Evolutionary conservation across 768 basidiomycete species (phyloP).

Genomic region (Trametes elegans): DNA sequence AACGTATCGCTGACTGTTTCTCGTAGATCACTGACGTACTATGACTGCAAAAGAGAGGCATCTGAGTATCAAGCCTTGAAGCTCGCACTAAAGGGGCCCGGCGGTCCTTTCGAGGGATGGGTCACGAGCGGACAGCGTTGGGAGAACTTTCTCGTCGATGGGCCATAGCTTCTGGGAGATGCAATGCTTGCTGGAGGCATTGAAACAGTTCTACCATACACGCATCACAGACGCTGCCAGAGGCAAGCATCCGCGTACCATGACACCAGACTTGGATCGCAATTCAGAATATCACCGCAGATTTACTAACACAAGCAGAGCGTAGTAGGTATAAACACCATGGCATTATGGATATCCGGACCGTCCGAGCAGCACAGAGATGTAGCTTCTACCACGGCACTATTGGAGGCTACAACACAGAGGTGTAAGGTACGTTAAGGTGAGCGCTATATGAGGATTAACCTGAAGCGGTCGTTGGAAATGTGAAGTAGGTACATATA

Average conservation of each 20-base stretch:
- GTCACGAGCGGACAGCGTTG: constrained; percentile 49
- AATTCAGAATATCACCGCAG: no score
- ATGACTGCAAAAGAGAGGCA: constrained; percentile 40
- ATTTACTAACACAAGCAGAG: not conserved
- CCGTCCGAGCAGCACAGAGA: no score
- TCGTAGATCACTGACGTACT: constrained; percentile 36
- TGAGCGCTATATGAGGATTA: not conserved
- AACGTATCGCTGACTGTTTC: not conserved
- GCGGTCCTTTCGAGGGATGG: constrained; percentile 62
- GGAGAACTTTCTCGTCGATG: constrained; percentile 46
- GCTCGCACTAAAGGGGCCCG: constrained; percentile 39
- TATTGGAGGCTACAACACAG: not conserved
- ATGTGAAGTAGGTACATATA: not conserved
- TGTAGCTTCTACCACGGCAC: not conserved
- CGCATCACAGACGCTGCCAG: no score
- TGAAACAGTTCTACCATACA: no score
- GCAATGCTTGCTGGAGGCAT: no score
- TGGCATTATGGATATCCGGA: no score
- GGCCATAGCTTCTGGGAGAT: not conserved
- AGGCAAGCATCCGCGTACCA: no score
- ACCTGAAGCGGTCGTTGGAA: not conserved
- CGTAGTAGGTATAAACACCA: no score
- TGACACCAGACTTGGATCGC: no score
- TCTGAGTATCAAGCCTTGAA: constrained; percentile 54
- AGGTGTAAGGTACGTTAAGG: not conserved